These are phyloP conservation scores for Insectozyma bohioensis DNA, from an alignment of 1,139 yeast species.

Conservation along the genomic window DNA sequence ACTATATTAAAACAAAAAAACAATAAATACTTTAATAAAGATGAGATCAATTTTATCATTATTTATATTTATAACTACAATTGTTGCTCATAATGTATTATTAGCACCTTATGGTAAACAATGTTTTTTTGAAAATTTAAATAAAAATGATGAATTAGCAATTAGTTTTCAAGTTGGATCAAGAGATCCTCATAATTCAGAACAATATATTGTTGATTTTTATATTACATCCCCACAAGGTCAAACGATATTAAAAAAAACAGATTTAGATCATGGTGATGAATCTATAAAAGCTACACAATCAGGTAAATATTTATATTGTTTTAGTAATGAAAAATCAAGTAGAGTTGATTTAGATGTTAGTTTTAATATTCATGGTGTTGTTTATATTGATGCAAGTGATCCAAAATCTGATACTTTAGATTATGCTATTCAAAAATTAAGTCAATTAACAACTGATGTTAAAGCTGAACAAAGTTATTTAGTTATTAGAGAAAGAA, in stretches of 20 bases:
- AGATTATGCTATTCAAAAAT: conserved; percentile 79
- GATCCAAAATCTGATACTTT: conserved; percentile 81
- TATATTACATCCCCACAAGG: conserved; percentile 61
- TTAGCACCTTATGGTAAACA: conserved; percentile 84
- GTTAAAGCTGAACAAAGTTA: conserved; percentile 92
- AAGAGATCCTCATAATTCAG: conserved; percentile 75
- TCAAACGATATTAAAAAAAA: conserved; percentile 48
- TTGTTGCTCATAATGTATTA: conserved; percentile 73
- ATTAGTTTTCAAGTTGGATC: conserved; percentile 94
- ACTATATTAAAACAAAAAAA: not conserved
- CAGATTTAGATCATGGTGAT: conserved; percentile 79
- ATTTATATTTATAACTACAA: conserved; percentile 19
- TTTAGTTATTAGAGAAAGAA: conserved; percentile 93
- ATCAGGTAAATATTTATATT: conserved; percentile 79
- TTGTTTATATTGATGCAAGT: conserved; percentile 80
- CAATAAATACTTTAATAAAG: not conserved
- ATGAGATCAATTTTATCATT: conserved; percentile 8
- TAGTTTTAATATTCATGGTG: conserved; percentile 93
- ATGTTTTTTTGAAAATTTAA: conserved; percentile 85
- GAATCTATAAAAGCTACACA: conserved; percentile 61
- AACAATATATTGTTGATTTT: conserved; percentile 78
- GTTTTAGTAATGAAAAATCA: conserved; percentile 86
- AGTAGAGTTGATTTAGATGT: conserved; percentile 81
- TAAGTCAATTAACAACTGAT: conserved; percentile 76
- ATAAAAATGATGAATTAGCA: conserved; percentile 81